Evolutionary conservation across 2,329 filamentous ascomycete genomes (phyloP), one percentile per base, ranked within the genome.

Genomic region (Achaetomium macrosporum): DNA sequence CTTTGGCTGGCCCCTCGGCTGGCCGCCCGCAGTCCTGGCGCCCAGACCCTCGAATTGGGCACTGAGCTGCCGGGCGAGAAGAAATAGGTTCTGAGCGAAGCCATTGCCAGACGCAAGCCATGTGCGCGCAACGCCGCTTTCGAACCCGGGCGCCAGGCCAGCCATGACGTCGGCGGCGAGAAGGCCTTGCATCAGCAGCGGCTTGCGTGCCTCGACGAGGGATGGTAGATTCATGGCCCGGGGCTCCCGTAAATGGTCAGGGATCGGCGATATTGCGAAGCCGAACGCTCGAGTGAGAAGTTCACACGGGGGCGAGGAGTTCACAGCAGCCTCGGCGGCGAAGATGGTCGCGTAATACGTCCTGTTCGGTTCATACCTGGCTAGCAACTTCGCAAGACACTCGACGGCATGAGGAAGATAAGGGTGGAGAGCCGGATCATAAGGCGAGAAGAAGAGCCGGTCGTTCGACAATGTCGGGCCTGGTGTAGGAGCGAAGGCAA

Each of bases 381-480:
- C 92, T 25, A 99, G 76, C 3, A 99, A 76, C 69, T 97, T 97
- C 2, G 93, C 92, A 25, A 97, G 74, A 44, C 87, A 87, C 66
- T 99, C 93, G 16, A 97, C 82, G 1, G 93, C 93, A 36, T 89
- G 83, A 3, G 92, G 91, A 1, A 96, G 81, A 67, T 97, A 97
- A 40, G 86, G 84, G 66, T 99, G 92, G 30, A 90, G 72, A 10
- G 79, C 75, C 0, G 93, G 89, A 50, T 91, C 86, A 67, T 92
- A 97, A 3, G 83, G 73, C 0, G 89, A 77, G 68, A 97, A 96
- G 64, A 85, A 85, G 39, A 95, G 73, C 56, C 75, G 73, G 25
- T 79, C 77, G 36, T 81, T 74, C 1, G 71, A 64, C 31, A 74
- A 63, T 25, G 75, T 80, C 0, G 91, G 90, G 5, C 77, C 74